A percentile compares a stretch with the other conserved stretches of the same genome.
phyloP scores from a whole-genome alignment of 352 stramenopile species.

The Phytopythium oedochilum region DNA sequence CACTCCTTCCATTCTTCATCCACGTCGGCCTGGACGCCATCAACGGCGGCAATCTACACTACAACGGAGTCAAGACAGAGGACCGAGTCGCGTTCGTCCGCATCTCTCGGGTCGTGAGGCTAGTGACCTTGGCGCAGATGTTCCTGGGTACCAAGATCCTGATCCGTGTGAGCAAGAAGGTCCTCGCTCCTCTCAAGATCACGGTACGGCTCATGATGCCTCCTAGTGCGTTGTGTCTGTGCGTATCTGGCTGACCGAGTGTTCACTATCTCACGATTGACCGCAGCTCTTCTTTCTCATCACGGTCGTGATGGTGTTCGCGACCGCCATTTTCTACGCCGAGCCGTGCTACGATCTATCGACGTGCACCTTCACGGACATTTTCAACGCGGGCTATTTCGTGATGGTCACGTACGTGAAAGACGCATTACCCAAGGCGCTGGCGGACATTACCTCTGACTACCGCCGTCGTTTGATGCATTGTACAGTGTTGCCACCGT shows the following conservation, averaged over 20 bases:
- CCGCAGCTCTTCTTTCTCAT: conserved; percentile 45
- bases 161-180: conserved; percentile 22
- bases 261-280: neutral
- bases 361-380: conserved; percentile 48
- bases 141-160: conserved; percentile 46
- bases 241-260: no score
- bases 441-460: no score
- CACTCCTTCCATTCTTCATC: conserved; percentile 23
- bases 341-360: conserved; percentile 48
- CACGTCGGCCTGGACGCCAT: conserved; percentile 8
- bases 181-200: conserved; percentile 39
- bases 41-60: neutral
- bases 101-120: conserved; percentile 28
- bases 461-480: neutral
- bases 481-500: conserved; percentile 39
- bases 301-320: conserved; percentile 50
- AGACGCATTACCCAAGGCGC: no score
- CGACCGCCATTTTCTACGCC: conserved; percentile 48
- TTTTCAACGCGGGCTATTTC: conserved; percentile 59
- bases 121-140: conserved; percentile 25
- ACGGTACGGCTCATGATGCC: conserved; percentile 16
- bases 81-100: conserved; percentile 20
- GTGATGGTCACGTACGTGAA: conserved; percentile 48
- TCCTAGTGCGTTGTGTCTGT: no score
- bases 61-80: conserved; percentile 15